A percentile compares a stretch with the other conserved stretches of the same genome.
These are phyloP conservation scores for Blastobotrys indianensis DNA, from an alignment of 1,139 yeast species.

Conservation along the genomic window DNA sequence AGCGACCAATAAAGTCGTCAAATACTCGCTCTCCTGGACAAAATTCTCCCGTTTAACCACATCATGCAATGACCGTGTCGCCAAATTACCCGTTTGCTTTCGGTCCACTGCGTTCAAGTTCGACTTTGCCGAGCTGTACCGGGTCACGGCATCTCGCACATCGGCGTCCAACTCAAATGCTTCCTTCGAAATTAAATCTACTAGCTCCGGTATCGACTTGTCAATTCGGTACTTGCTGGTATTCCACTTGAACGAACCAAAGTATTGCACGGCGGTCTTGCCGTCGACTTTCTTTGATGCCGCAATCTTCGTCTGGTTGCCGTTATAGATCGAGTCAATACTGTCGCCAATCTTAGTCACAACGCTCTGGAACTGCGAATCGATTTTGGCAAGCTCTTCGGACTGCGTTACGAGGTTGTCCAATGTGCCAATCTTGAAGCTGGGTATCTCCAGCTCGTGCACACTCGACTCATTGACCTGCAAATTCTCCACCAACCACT, in stretches of 20 bases:
- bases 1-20: slow-evolving; percentile 76
- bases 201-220: slow-evolving; percentile 72
- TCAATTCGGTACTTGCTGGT: slow-evolving; percentile 79
- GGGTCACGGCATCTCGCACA: slow-evolving; percentile 62
- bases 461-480: slow-evolving; percentile 18
- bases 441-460: slow-evolving; percentile 60
- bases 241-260: slow-evolving; percentile 82
- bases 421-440: slow-evolving; percentile 88
- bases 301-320: slow-evolving; percentile 38
- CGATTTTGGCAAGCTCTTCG: slow-evolving; percentile 81
- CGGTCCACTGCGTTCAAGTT: slow-evolving; percentile 84
- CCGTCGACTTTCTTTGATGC: slow-evolving; percentile 44
- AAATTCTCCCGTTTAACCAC: slow-evolving; percentile 81
- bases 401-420: slow-evolving; percentile 87
- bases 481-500: slow-evolving; percentile 35
- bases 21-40: slow-evolving; percentile 77
- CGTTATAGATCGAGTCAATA: slow-evolving; percentile 47
- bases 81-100: slow-evolving; percentile 84
- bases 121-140: slow-evolving; percentile 76
- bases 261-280: slow-evolving; percentile 44
- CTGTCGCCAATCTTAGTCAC: slow-evolving; percentile 74
- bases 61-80: slow-evolving; percentile 85
- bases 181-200: slow-evolving; percentile 64
- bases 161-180: slow-evolving; percentile 79
- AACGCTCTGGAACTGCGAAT: slow-evolving; percentile 62